Percentiles rank a stretch among this genome's conserved stretches.
phyloP scores from a whole-genome alignment of 1,139 yeast species.

The Taphrina deformans region DNA sequence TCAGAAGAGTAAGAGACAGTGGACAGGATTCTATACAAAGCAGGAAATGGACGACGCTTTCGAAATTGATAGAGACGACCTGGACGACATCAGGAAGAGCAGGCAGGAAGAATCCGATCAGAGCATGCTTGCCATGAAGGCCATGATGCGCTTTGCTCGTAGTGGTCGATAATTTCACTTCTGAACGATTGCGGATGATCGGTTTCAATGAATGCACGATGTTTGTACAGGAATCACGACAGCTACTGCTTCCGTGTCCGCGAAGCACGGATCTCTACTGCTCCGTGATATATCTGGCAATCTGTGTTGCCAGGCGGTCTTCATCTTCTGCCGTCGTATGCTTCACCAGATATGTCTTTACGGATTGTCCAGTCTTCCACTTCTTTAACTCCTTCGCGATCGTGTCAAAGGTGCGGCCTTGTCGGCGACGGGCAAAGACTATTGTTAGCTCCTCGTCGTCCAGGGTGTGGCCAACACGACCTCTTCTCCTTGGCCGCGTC shows the following conservation, averaged over 20 bases:
- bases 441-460: background rate
- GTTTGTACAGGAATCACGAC: background rate
- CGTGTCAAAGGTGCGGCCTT: slow-evolving; percentile 4
- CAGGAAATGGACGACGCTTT: slow-evolving; percentile 24
- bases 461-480: slow-evolving; percentile 1
- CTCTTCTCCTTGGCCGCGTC: background rate
- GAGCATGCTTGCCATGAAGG: slow-evolving; percentile 2
- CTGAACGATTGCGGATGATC: no score
- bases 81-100: slow-evolving; percentile 19
- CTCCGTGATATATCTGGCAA: background rate
- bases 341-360: slow-evolving; percentile 2
- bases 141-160: slow-evolving; percentile 21
- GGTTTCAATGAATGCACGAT: no score
- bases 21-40: slow-evolving; percentile 30
- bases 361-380: slow-evolving; percentile 26
- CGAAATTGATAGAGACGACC: slow-evolving; percentile 28
- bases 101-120: slow-evolving; percentile 10
- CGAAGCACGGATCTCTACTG: no score
- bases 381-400: slow-evolving; percentile 6
- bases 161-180: slow-evolving; percentile 12
- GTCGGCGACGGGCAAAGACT: slow-evolving; percentile 2
- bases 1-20: slow-evolving; percentile 10
- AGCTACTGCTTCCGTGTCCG: background rate
- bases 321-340: background rate
- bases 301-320: background rate